Evolutionary conservation across 345 rosid genomes (phyloP).

Genomic region (Angophora floribunda): DNA sequence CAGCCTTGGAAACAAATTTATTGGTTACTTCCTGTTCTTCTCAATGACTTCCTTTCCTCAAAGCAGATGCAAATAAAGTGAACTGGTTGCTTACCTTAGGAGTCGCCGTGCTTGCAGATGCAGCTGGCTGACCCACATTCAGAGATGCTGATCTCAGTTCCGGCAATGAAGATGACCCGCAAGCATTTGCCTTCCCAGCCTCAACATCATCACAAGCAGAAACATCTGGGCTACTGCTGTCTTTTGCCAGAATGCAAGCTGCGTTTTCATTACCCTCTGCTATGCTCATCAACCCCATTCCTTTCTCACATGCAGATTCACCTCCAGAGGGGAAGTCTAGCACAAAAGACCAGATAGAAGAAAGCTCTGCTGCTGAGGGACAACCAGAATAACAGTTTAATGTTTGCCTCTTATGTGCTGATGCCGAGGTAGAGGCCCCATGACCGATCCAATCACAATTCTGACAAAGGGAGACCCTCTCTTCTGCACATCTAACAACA

Average conservation of each 20-base stretch:
- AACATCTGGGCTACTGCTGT: slow-evolving; percentile 1
- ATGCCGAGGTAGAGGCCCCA: slow-evolving; percentile 37
- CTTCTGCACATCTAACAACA: slow-evolving; percentile 65
- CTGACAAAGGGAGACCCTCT: slow-evolving; percentile 86
- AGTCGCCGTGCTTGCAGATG: slow-evolving; percentile 24
- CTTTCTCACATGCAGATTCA: slow-evolving; percentile 67
- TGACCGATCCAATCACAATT: slow-evolving; percentile 90
- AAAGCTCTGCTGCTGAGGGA: slow-evolving; percentile 82
- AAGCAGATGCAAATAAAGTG: not conserved
- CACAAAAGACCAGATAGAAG: slow-evolving; percentile 83
- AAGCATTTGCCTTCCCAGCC: slow-evolving; percentile 20
- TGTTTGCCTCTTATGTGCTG: slow-evolving; percentile 64
- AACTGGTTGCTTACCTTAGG: slow-evolving; percentile 40
- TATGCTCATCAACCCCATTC: slow-evolving; percentile 82
- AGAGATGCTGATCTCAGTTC: slow-evolving; percentile 23
- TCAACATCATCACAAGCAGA: slow-evolving; percentile 16
- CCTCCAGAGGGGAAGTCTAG: slow-evolving; percentile 33
- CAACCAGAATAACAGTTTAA: slow-evolving; percentile 84
- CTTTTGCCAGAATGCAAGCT: slow-evolving; percentile 21
- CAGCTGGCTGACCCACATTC: slow-evolving; percentile 23
- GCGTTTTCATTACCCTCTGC: slow-evolving; percentile 23
- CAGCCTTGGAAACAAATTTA: not conserved
- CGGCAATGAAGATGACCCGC: slow-evolving; percentile 31
- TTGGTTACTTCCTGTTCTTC: not conserved
- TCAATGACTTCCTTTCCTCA: not conserved